Percentiles rank a stretch among this genome's conserved stretches.
Conservation (phyloP, 1,139 yeast species). For the Trichomonascaceae sp. region DNA sequence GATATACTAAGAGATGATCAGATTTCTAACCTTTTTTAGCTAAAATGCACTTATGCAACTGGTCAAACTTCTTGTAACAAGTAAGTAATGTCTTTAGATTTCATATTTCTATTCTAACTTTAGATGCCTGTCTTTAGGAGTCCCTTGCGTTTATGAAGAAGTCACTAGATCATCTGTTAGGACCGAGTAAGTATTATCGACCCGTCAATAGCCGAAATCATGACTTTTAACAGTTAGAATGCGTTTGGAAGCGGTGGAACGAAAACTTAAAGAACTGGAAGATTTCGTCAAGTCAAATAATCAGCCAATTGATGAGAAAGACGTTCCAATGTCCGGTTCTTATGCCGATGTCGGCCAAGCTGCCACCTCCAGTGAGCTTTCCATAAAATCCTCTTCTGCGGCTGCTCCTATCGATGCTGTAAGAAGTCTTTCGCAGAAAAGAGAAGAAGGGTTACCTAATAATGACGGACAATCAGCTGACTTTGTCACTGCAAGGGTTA, state of each 20-base stretch:
- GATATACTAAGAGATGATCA: background rate
- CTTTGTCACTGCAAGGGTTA: background rate
- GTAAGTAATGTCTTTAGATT: background rate
- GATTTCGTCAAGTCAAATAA: background rate
- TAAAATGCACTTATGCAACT: slow-evolving; percentile 1
- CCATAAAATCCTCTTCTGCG: background rate
- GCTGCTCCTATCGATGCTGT: slow-evolving; percentile 9
- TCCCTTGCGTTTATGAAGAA: slow-evolving; percentile 4
- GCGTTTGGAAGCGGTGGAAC: slow-evolving; percentile 1
- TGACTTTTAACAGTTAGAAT: background rate
- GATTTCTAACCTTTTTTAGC: background rate
- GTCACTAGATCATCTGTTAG: slow-evolving; percentile 2
- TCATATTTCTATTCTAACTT: background rate
- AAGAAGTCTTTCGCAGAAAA: background rate
- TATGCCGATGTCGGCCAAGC: background rate
- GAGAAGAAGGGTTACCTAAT: background rate
- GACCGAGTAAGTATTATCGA: slow-evolving; percentile 5
- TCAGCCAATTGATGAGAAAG: background rate
- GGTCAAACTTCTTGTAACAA: slow-evolving; percentile 2
- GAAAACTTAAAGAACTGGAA: background rate
- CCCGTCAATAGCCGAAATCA: background rate
- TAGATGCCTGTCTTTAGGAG: slow-evolving; percentile 4
- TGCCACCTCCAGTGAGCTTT: background rate
- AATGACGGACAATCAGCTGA: slow-evolving; percentile 2
- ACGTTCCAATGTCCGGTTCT: background rate